Percentiles rank a stretch among this genome's conserved stretches.
Evolutionary conservation across 2,329 filamentous ascomycete genomes (phyloP).

Genomic region (Plectosphaerella plurivora): DNA sequence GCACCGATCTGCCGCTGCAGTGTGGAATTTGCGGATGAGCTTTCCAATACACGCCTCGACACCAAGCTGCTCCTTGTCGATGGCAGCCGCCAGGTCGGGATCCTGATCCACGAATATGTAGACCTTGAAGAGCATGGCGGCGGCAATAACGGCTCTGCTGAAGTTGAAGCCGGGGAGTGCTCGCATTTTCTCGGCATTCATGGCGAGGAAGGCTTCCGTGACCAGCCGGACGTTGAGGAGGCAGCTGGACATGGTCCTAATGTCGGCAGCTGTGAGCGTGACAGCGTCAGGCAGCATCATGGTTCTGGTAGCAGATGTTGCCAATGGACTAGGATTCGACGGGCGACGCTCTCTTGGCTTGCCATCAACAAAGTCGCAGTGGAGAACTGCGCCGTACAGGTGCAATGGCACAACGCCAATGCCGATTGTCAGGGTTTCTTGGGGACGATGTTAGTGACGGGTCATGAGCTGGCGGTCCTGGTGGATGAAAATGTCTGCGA

Average conservation of each 20-base stretch:
- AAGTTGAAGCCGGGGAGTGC: conserved; percentile 32
- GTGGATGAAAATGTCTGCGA: background rate
- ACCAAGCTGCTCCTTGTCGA: conserved; percentile 63
- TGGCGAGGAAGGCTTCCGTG: conserved; percentile 57
- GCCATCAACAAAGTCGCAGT: background rate
- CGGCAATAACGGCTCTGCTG: conserved; percentile 65
- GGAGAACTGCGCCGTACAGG: background rate
- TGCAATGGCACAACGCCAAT: background rate
- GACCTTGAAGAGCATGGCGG: conserved; percentile 68
- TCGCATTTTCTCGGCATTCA: conserved; percentile 56
- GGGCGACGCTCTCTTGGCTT: background rate
- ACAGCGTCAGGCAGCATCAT: background rate
- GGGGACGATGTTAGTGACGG: background rate
- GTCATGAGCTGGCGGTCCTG: background rate
- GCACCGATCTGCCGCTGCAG: conserved; percentile 56
- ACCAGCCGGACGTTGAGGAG: conserved; percentile 61
- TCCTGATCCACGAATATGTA: conserved; percentile 62
- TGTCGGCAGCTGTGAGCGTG: background rate
- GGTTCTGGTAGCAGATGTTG: background rate
- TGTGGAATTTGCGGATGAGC: conserved; percentile 49
- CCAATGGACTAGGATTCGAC: background rate
- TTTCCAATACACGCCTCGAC: conserved; percentile 50
- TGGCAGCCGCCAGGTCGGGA: conserved; percentile 64
- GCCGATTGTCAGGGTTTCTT: background rate
- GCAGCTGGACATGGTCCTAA: conserved; percentile 57